Conservation (phyloP, 225 moss, liverwort and hornwort species). For the Pleurozium schreberi region DNA sequence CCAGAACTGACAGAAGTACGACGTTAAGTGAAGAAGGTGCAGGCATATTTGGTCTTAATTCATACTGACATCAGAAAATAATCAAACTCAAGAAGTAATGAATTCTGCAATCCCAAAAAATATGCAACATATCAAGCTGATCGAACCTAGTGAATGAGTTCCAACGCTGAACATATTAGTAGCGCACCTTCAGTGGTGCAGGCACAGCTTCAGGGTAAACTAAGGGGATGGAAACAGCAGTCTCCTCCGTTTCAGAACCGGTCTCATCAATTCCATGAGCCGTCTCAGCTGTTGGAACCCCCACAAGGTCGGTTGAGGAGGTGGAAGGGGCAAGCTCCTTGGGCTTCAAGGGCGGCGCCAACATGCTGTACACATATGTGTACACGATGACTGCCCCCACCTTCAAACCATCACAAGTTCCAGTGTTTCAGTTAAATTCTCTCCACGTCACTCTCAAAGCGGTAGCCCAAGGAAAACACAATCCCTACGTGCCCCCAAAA, state of each 20-base stretch:
- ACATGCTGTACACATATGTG: constrained; percentile 73
- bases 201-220: not conserved
- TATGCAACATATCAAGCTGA: not conserved
- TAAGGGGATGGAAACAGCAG: constrained; percentile 6
- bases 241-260: not conserved
- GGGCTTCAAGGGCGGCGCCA: constrained; percentile 50
- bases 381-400: constrained; percentile 96
- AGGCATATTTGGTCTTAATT: not conserved
- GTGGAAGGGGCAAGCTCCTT: not conserved
- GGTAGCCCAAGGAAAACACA: not conserved
- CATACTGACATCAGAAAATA: not conserved
- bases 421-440: not conserved
- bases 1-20: not conserved
- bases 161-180: not conserved
- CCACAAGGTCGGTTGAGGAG: not conserved
- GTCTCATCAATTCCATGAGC: not conserved
- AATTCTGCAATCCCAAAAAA: not conserved
- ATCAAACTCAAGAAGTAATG: not conserved
- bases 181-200: constrained; percentile 22
- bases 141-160: not conserved
- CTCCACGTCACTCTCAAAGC: not conserved
- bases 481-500: not conserved
- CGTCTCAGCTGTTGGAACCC: not conserved
- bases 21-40: not conserved
- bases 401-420: not conserved